A percentile compares a stretch with the other conserved stretches of the same genome.
phyloP scores from a whole-genome alignment of 768 basidiomycete species.

The Chlorophyllum brunneum region DNA sequence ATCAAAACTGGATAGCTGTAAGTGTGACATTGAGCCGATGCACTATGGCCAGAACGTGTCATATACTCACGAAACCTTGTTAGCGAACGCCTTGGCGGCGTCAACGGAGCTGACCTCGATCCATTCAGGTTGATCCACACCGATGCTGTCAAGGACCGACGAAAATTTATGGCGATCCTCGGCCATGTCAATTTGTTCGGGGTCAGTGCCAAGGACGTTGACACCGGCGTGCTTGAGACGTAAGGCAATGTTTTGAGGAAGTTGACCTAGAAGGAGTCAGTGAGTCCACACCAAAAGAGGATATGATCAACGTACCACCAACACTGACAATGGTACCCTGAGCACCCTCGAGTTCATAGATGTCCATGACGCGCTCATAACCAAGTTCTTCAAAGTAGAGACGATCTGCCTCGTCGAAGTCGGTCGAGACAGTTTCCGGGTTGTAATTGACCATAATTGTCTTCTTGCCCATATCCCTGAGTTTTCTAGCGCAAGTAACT shows the following conservation, averaged over 20 bases:
- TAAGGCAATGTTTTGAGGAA: constrained; percentile 98
- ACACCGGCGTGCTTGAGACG: constrained; percentile 88
- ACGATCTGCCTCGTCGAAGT: constrained; percentile 99
- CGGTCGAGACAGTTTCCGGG: constrained; percentile 98
- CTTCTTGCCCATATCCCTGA: constrained; percentile 88
- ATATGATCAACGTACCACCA: constrained; percentile 59
- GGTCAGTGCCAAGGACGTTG: constrained; percentile 95
- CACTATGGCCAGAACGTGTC: not conserved
- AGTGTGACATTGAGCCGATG: constrained; percentile 10
- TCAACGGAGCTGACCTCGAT: constrained; percentile 84
- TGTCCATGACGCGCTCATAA: constrained; percentile 98
- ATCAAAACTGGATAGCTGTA: constrained; percentile 92
- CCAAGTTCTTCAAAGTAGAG: constrained; percentile 99
- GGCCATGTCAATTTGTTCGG: constrained; percentile 90
- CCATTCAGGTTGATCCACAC: constrained; percentile 98
- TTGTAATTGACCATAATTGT: constrained; percentile 99
- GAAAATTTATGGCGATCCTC: constrained; percentile 99
- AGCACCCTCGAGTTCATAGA: constrained; percentile 93
- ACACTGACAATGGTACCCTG: constrained; percentile 95
- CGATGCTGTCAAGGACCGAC: constrained; percentile 88
- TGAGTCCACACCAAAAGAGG: not conserved
- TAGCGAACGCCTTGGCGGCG: constrained; percentile 88
- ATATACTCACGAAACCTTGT: constrained; percentile 66
- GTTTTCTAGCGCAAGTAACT: constrained; percentile 93
- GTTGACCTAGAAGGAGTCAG: constrained; percentile 60